phyloP scores from a whole-genome alignment of 345 rosid genomes.

The Cardamine resedifolia region DNA sequence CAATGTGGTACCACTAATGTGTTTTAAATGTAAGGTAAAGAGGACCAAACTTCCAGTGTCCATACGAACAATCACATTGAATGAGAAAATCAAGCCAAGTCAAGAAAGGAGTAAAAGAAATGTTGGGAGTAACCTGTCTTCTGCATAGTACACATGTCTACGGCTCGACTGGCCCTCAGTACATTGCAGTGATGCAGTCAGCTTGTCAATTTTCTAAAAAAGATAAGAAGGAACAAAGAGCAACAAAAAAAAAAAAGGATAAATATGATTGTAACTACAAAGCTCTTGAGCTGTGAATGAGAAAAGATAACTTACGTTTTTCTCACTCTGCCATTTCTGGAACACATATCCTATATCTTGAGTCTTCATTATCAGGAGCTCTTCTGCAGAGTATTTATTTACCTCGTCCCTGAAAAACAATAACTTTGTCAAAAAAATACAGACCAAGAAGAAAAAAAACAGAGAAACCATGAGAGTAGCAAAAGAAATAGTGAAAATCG shows the following conservation, averaged over 20 bases:
- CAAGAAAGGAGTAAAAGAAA: not conserved
- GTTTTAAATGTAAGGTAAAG: not conserved
- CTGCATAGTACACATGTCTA: slow-evolving; percentile 70
- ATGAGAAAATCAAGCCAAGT: not conserved
- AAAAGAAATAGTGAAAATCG: not conserved
- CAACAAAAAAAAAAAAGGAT: not conserved
- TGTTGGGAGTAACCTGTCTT: slow-evolving; percentile 60
- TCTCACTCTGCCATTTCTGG: slow-evolving; percentile 84
- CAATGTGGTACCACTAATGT: not conserved
- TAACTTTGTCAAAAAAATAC: not conserved
- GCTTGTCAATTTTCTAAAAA: slow-evolving; percentile 83
- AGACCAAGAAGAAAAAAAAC: not conserved
- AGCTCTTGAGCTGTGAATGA: not conserved
- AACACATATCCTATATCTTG: slow-evolving; percentile 86
- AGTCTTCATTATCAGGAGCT: slow-evolving; percentile 85
- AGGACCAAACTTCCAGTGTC: not conserved
- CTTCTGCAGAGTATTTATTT: slow-evolving; percentile 72
- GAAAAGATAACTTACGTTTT: slow-evolving; percentile 44
- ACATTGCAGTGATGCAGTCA: slow-evolving; percentile 65
- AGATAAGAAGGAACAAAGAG: slow-evolving; percentile 7
- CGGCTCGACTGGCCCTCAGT: slow-evolving; percentile 48
- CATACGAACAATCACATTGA: not conserved
- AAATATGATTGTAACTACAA: not conserved
- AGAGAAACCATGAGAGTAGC: slow-evolving; percentile 2
- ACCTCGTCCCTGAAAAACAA: slow-evolving; percentile 56